phyloP scores from a whole-genome alignment of 495 filamentous ascomycete genomes.

The Margaritispora aquatica region DNA sequence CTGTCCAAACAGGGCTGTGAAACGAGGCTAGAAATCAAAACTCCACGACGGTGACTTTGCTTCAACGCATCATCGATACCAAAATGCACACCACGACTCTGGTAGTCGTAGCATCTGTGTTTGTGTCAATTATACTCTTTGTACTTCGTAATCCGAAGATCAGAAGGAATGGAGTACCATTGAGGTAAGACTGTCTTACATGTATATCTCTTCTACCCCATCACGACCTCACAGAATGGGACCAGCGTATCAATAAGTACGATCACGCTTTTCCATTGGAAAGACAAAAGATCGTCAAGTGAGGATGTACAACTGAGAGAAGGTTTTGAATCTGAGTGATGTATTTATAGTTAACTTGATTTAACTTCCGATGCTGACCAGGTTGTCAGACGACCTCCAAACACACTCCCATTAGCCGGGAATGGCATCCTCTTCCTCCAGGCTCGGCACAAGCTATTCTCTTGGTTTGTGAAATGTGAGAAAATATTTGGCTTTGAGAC shows the following conservation, averaged over 20 bases:
- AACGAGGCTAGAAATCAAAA: constrained; percentile 5
- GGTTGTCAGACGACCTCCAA: constrained; percentile 35
- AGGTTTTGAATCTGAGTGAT: no score
- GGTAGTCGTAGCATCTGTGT: not conserved
- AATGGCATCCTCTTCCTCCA: constrained; percentile 54
- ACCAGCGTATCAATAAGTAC: not conserved
- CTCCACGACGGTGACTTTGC: not conserved
- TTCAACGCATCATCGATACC: not conserved
- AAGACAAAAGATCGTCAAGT: not conserved
- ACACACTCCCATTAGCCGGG: constrained; percentile 49
- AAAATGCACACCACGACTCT: constrained; percentile 13
- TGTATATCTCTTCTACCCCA: not conserved
- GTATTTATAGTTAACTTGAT: no score
- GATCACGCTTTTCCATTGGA: not conserved
- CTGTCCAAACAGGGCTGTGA: constrained; percentile 1
- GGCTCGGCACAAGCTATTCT: constrained; percentile 47
- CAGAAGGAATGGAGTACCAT: constrained; percentile 27
- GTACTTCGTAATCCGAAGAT: constrained; percentile 26
- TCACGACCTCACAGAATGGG: not conserved
- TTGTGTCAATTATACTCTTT: constrained; percentile 17
- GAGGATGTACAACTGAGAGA: no score
- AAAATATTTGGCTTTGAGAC: constrained; percentile 47
- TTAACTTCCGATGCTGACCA: not conserved
- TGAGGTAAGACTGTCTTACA: constrained; percentile 28
- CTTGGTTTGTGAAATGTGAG: constrained; percentile 54